A percentile compares a stretch with the other conserved stretches of the same genome.
These are phyloP conservation scores for Gomphus bonarii DNA, from an alignment of 1,284 basidiomycete genomes.

Conservation along the genomic window DNA sequence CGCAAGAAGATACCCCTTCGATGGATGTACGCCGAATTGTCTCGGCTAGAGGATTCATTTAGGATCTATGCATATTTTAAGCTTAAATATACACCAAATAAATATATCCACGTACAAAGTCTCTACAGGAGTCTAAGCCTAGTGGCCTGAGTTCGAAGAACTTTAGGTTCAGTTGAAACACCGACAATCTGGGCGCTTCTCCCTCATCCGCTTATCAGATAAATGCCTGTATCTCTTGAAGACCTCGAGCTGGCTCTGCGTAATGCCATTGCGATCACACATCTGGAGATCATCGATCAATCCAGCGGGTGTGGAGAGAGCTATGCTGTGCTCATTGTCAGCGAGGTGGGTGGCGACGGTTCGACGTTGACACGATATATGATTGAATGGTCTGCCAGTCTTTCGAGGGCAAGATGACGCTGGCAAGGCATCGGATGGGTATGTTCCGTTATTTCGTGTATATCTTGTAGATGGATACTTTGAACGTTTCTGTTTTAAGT, in stretches of 20 bases:
- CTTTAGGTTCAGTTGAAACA: not conserved
- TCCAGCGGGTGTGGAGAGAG: conserved; percentile 73
- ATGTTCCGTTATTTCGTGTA: conserved; percentile 14
- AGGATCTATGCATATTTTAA: no score
- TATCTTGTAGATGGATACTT: not conserved
- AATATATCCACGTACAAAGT: no score
- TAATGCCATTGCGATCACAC: conserved; percentile 44
- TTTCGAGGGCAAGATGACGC: conserved; percentile 67
- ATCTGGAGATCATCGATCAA: conserved; percentile 62
- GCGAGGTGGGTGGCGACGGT: conserved; percentile 38
- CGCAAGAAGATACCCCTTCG: not conserved
- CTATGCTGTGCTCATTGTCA: conserved; percentile 64
- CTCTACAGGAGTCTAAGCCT: no score
- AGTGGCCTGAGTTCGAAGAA: no score
- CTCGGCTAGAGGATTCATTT: no score
- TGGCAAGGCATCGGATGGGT: conserved; percentile 62
- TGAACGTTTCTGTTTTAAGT: conserved; percentile 25
- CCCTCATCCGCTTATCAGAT: conserved; percentile 1
- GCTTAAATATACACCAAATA: no score
- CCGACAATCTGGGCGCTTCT: not conserved
- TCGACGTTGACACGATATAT: not conserved
- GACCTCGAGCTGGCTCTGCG: conserved; percentile 54
- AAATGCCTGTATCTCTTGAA: conserved; percentile 43
- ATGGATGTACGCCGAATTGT: not conserved
- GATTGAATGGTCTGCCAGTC: conserved; percentile 27